Base-by-base conservation (phyloP, 495 filamentous ascomycete genomes). In the Xylaria acuta region DNA sequence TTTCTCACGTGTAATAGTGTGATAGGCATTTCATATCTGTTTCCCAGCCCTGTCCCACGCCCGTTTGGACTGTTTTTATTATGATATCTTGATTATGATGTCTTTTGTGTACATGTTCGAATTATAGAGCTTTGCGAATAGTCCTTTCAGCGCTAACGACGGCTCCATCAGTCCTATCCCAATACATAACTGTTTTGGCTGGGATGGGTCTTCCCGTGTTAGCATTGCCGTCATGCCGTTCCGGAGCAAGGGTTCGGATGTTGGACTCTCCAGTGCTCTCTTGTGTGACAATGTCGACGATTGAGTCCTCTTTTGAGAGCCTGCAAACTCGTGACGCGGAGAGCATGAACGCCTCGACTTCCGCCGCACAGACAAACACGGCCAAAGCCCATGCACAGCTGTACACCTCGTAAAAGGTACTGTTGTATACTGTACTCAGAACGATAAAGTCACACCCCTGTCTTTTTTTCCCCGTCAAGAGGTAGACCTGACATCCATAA, bases 201-300 rank as follows among this genome's bases (percentile, higher is more conserved):
- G 63, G 34, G 70, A 72, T 72, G 70, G 70, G 63, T 66, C 70
- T 63, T 67, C 63, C 70, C 70, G 70, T 67, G 63, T 67, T 72
- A 67, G 70, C 62, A 66, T 72, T 72, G 63, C 70, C 70, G 70
- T 67, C 51, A 71, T 67, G 70, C 70, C 70, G 62, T 72, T 72
- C 63, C 63, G 70, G 49, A 60, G 53, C 70, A 66, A 66, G 70
- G 63, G 27, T 72, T 54, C 38, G 47, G 60, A 58, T 71, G 60
- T 45, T 41, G 38, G 36, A 38, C 47, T 71, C 56, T 59, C 60
- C 69, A 54, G 22, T 67, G 27, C 49, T 59, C 51, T 20, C 22
- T 20, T 51, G 32, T 56, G 63, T 56, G 40, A 58, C 51, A 27
- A 64, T 67, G 63, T 60, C 38, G 14, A 60, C 38, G 63, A 58